These are phyloP conservation scores for Pythium aphanidermatum DNA, from an alignment of 352 stramenopile species.

Conservation along the genomic window DNA sequence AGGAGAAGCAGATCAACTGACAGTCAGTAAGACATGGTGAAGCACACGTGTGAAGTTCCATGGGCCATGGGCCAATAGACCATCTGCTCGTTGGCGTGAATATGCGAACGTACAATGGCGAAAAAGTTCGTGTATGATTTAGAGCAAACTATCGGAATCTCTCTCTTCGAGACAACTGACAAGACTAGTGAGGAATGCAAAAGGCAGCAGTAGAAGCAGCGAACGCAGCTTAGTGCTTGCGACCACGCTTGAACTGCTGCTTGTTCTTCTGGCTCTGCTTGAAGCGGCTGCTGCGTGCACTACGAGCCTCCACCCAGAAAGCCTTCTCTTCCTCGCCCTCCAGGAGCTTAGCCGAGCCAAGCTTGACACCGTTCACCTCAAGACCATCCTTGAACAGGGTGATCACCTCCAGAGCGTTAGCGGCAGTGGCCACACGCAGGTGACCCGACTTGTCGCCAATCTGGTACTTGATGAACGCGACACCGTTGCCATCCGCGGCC, in stretches of 20 bases:
- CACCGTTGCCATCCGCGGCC: conserved; percentile 43
- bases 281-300: conserved; percentile 67
- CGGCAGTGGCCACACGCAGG: conserved; percentile 53
- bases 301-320: conserved; percentile 79
- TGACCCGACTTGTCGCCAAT: conserved; percentile 63
- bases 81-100: no score
- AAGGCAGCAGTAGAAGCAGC: conserved; percentile 1
- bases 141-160: no score
- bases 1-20: no score
- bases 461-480: conserved; percentile 86
- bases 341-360: conserved; percentile 46
- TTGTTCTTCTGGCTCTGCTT: conserved; percentile 78
- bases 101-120: conserved; percentile 2
- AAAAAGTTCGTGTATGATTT: conserved; percentile 5
- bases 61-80: no score
- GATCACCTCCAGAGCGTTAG: conserved; percentile 59
- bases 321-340: conserved; percentile 78
- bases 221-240: conserved; percentile 20
- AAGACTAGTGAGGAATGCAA: conserved; percentile 28
- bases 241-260: conserved; percentile 29
- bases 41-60: no score
- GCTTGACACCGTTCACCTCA: conserved; percentile 63
- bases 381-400: conserved; percentile 58
- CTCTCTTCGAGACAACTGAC: no score
- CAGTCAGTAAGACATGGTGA: no score